These are phyloP conservation scores for Cutaneotrichosporon daszewskae DNA, from an alignment of 1,284 basidiomycete genomes.

Conservation along the genomic window DNA sequence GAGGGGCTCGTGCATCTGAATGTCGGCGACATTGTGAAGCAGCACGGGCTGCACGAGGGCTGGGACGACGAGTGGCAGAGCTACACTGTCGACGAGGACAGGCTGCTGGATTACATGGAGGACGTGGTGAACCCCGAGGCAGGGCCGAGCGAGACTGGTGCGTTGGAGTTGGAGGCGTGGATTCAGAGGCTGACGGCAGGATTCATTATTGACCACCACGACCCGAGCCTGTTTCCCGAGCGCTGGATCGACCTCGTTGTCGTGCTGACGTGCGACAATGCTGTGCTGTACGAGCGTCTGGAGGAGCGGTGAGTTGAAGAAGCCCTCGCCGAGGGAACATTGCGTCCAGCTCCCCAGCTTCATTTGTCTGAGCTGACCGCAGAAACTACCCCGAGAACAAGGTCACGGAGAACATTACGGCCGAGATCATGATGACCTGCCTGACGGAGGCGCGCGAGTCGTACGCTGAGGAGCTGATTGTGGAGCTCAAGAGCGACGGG, in stretches of 20 bases:
- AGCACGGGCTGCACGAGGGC: slow-evolving; percentile 71
- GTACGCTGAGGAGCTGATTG: slow-evolving; percentile 77
- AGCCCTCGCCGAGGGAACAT: background rate
- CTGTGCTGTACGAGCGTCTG: slow-evolving; percentile 83
- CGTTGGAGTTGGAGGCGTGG: slow-evolving; percentile 6
- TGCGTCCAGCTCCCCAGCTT: background rate
- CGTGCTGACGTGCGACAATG: slow-evolving; percentile 84
- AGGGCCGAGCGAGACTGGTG: slow-evolving; percentile 38
- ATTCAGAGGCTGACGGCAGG: slow-evolving; percentile 54
- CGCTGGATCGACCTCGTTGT: slow-evolving; percentile 97
- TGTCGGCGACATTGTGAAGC: slow-evolving; percentile 80
- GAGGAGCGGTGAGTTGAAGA: slow-evolving; percentile 67
- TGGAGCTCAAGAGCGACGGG: slow-evolving; percentile 75
- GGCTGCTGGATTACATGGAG: slow-evolving; percentile 85
- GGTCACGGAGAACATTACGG: slow-evolving; percentile 96
- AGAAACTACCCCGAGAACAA: slow-evolving; percentile 88
- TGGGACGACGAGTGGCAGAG: slow-evolving; percentile 93
- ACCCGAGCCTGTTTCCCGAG: slow-evolving; percentile 90
- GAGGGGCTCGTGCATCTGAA: slow-evolving; percentile 75
- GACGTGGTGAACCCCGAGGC: slow-evolving; percentile 49
- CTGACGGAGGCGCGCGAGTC: slow-evolving; percentile 80
- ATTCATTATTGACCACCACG: slow-evolving; percentile 94
- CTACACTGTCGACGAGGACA: slow-evolving; percentile 92
- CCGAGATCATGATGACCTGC: slow-evolving; percentile 95
- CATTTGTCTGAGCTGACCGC: slow-evolving; percentile 7